A percentile compares a stretch with the other conserved stretches of the same genome.
Evolutionary conservation across 768 basidiomycete species (phyloP).

Genomic region (Phlebiopsis gigantea): DNA sequence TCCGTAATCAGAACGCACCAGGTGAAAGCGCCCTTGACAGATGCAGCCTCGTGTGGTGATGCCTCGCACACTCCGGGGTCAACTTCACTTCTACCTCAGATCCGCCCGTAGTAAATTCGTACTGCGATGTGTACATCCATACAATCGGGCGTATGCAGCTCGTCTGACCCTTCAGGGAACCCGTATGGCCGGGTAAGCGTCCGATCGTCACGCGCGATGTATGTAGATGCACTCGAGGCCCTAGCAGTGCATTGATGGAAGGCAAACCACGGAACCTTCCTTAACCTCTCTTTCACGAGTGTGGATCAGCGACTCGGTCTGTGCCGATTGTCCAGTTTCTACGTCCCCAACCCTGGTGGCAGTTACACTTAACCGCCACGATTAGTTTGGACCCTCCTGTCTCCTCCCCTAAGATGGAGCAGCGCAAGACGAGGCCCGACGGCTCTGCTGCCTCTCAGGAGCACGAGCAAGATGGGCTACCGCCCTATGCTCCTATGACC

Average conservation of each 20-base stretch:
- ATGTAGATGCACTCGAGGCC: background rate
- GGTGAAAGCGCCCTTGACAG: background rate
- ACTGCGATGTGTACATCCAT: background rate
- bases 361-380: background rate
- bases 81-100: background rate
- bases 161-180: background rate
- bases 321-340: background rate
- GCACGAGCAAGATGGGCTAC: background rate
- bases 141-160: background rate
- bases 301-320: background rate
- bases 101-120: background rate
- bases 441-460: background rate
- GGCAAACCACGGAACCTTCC: background rate
- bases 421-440: background rate
- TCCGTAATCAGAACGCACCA: background rate
- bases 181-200: background rate
- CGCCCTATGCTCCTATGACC: background rate
- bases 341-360: background rate
- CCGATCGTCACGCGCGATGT: background rate
- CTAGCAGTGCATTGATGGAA: background rate
- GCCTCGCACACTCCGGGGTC: background rate
- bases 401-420: background rate
- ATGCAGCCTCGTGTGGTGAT: background rate
- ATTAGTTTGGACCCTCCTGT: background rate
- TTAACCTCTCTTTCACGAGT: background rate